phyloP scores from a whole-genome alignment of 1,284 basidiomycete species.

The Sanguinoderma infundibulare region DNA sequence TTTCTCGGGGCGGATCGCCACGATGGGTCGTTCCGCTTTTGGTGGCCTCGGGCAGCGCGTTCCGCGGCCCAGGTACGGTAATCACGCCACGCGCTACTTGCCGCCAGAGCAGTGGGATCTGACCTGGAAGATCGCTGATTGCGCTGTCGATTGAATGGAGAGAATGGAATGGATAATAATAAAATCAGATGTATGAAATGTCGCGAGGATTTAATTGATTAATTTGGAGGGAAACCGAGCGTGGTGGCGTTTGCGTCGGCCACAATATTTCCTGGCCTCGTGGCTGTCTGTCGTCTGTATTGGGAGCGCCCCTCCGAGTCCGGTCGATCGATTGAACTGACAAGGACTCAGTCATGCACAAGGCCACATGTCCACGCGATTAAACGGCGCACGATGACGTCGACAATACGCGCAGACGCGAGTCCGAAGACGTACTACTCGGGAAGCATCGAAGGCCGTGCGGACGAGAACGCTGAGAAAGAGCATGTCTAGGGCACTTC shows the following conservation, averaged over 20 bases:
- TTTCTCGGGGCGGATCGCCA: slow-evolving; percentile 1
- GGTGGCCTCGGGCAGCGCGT: background rate
- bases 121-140: background rate
- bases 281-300: background rate
- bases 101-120: background rate
- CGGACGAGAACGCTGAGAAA: slow-evolving; percentile 3
- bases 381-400: slow-evolving; percentile 12
- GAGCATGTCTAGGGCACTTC: slow-evolving; percentile 1
- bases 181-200: too few species aligned
- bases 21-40: background rate
- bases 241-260: background rate
- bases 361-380: slow-evolving; percentile 7
- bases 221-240: background rate
- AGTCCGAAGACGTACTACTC: background rate
- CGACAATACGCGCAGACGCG: slow-evolving; percentile 2
- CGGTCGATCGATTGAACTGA: background rate
- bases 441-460: background rate
- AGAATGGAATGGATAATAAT: too few species aligned
- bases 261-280: background rate
- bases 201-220: background rate
- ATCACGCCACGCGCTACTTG: slow-evolving; percentile 2
- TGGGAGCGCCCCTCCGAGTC: too few species aligned
- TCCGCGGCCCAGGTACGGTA: background rate
- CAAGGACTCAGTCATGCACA: background rate
- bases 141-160: too few species aligned